Evolutionary conservation across 2,329 filamentous ascomycete genomes (phyloP).

Genomic region (Phaeophleospora eucalypticola): DNA sequence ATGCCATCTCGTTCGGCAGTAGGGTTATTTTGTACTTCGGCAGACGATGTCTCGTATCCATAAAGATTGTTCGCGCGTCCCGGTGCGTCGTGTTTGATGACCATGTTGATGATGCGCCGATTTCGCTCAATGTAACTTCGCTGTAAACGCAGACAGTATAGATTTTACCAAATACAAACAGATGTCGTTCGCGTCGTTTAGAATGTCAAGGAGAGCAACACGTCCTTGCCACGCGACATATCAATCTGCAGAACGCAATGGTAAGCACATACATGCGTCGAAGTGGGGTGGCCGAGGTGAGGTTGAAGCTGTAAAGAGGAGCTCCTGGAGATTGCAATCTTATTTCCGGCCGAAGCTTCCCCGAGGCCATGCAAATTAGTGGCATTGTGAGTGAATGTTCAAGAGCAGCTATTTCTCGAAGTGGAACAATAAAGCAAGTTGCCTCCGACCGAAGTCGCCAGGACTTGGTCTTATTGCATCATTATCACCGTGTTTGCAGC

Average conservation of each 20-base stretch:
- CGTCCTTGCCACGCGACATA: not conserved
- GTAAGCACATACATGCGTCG: not conserved
- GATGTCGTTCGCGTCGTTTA: too few species aligned
- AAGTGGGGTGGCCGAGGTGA: not conserved
- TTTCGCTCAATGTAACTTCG: too few species aligned
- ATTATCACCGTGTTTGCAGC: too few species aligned
- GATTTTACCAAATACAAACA: too few species aligned
- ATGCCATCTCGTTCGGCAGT: constrained; percentile 31
- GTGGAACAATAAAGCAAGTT: too few species aligned
- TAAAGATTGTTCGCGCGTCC: constrained; percentile 15
- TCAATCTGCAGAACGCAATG: not conserved
- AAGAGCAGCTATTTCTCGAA: too few species aligned
- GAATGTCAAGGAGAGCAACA: not conserved
- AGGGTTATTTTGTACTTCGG: constrained; percentile 20
- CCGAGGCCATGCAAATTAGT: too few species aligned
- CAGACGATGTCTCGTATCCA: constrained; percentile 20
- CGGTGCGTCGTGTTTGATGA: constrained; percentile 23
- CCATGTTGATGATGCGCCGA: constrained; percentile 16
- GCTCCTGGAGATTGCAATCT: too few species aligned
- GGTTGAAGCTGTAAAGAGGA: not conserved
- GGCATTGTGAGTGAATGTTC: not conserved
- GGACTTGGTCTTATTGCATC: too few species aligned
- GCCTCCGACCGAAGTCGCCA: too few species aligned
- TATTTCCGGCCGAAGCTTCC: not conserved
- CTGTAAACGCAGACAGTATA: too few species aligned